These are phyloP conservation scores for Alternaria longipes DNA, from an alignment of 2,329 filamentous ascomycete genomes.

Conservation along the genomic window DNA sequence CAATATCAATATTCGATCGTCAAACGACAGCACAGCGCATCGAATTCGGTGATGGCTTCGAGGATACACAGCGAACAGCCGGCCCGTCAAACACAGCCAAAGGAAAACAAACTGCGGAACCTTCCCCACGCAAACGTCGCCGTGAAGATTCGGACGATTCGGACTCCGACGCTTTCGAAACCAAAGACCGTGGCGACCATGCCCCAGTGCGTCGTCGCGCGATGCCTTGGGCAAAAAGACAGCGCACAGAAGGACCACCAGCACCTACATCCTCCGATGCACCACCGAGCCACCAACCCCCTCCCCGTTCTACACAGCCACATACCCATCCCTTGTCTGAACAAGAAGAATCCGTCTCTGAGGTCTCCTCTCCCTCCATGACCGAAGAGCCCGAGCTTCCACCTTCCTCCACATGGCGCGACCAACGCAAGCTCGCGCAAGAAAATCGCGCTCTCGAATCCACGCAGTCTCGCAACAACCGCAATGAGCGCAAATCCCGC, in stretches of 20 bases:
- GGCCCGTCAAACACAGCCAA: conserved; percentile 35
- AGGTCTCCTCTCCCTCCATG: conserved; percentile 38
- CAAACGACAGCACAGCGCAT: conserved; percentile 52
- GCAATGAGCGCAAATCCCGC: conserved; percentile 27
- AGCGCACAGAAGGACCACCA: conserved; percentile 21
- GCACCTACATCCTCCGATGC: conserved; percentile 31
- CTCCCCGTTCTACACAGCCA: neutral
- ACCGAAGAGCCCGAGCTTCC: conserved; percentile 30
- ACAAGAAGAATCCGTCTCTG: conserved; percentile 36
- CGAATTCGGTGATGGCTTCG: conserved; percentile 51
- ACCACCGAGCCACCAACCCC: conserved; percentile 44
- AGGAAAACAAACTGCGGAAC: conserved; percentile 39
- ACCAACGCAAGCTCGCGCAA: conserved; percentile 30
- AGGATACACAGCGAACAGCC: conserved; percentile 38
- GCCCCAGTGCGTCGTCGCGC: conserved; percentile 49
- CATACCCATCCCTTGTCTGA: conserved; percentile 4
- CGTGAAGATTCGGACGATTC: conserved; percentile 42
- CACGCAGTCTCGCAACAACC: neutral
- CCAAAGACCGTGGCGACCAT: conserved; percentile 47
- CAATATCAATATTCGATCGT: conserved; percentile 50
- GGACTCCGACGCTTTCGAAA: conserved; percentile 58
- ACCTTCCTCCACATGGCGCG: conserved; percentile 23
- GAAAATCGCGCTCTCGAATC: conserved; percentile 20
- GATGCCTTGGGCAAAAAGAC: conserved; percentile 41
- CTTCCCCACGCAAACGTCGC: conserved; percentile 36